These are phyloP conservation scores for Phellopilus nigrolimitatus DNA, from an alignment of 1,284 basidiomycete genomes.

Conservation along the genomic window DNA sequence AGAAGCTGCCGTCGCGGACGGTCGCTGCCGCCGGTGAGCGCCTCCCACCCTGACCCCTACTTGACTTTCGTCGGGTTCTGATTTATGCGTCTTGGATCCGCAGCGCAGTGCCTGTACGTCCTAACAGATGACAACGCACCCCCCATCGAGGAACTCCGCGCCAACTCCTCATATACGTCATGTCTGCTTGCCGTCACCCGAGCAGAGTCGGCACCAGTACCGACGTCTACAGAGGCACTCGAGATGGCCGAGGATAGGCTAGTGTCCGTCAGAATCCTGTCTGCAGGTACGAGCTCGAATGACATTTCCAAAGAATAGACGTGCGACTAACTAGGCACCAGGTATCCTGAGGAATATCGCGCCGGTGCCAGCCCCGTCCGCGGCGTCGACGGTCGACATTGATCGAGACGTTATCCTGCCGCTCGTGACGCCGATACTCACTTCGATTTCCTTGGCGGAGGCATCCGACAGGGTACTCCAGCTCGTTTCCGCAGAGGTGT, in stretches of 20 bases:
- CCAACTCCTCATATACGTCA: slow-evolving; percentile 58
- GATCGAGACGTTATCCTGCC: slow-evolving; percentile 72
- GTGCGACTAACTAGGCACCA: slow-evolving; percentile 27
- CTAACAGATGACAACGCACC: slow-evolving; percentile 83
- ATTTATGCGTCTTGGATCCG: neutral
- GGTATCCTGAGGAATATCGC: slow-evolving; percentile 75
- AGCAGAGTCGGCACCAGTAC: neutral
- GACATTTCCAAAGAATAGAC: neutral
- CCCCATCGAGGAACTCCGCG: slow-evolving; percentile 57
- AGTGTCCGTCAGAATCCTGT: slow-evolving; percentile 62
- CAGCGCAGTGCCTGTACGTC: slow-evolving; percentile 88
- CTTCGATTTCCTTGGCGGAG: slow-evolving; percentile 56
- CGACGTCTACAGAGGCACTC: slow-evolving; percentile 29
- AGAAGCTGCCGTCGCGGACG: slow-evolving; percentile 61
- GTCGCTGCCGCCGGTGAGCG: slow-evolving; percentile 72
- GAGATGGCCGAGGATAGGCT: slow-evolving; percentile 41
- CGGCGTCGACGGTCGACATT: slow-evolving; percentile 59
- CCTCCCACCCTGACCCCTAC: slow-evolving; percentile 14
- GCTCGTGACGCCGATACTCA: slow-evolving; percentile 63
- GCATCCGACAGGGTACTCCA: slow-evolving; percentile 48
- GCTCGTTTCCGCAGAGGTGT: slow-evolving; percentile 52
- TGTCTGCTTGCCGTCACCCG: slow-evolving; percentile 64
- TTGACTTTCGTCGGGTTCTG: too few relatives aligned
- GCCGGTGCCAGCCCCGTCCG: slow-evolving; percentile 63
- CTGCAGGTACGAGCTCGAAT: slow-evolving; percentile 49